Base-by-base conservation (phyloP, 2,329 filamentous ascomycete genomes). In the Ophiostoma triangulosporum region DNA sequence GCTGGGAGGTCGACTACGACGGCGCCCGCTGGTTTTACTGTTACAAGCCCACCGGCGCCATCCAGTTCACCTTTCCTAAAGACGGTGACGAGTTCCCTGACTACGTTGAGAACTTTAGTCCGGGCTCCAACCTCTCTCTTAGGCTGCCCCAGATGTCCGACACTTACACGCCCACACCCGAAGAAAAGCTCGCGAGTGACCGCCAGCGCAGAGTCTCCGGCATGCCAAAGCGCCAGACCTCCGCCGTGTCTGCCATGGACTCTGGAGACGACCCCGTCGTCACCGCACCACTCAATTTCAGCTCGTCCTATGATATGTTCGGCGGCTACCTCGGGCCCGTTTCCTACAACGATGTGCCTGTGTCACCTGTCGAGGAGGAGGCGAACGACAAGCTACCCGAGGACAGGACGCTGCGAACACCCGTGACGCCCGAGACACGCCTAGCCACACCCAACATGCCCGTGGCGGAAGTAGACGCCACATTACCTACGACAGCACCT, bases 1-100 rank as follows among this genome's bases (percentile, higher is more conserved):
- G 74, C 53, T 80, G 77, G 77, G 74, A 78, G 54, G 71, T 66
- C 61, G 77, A 80, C 62, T 79, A 80, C 59, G 77, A 80, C 58
- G 76, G 76, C 52, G 60, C 56, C 14, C 72, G 77, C 26, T 81
- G 77, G 77, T 74, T 79, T 64, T 81, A 76, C 62, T 71, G 70
- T 51, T 79, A 76, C 66, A 74, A 69, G 57, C 66, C 76, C 24
- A 78, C 73, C 8, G 76, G 76, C 9, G 66, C 73, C 33, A 64
- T 73, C 15, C 77, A 80, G 62, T 81, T 73, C 60, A 73, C 73
- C 55, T 81, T 80, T 57, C 77, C 77, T 6, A 70, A 69, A 43
- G 70, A 73, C 5, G 77, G 77, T 57, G 77, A 81, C 60, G 77
- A 80, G 64, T 81, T 75, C 51, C 76, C 77, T 48, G 73, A 77